Conservation (phyloP, 2,329 filamentous ascomycete species). For the Ceratocystis eucalypticola region DNA sequence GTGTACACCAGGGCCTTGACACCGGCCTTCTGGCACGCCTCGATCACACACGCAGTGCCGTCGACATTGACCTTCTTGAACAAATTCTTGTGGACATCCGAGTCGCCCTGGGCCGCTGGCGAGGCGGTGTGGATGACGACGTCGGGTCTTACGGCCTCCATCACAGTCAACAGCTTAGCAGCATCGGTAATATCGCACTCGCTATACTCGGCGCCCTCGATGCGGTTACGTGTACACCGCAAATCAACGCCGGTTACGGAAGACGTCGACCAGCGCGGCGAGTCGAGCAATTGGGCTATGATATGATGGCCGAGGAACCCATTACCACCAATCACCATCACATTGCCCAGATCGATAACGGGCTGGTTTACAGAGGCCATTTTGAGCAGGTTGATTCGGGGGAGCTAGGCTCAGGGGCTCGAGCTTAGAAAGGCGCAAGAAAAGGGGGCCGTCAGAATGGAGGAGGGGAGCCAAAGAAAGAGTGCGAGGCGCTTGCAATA, state of each 20-base stretch:
- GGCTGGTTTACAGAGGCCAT: not conserved
- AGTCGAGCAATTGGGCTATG: constrained; percentile 54
- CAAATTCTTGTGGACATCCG: constrained; percentile 43
- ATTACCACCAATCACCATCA: constrained; percentile 70
- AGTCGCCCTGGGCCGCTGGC: constrained; percentile 43
- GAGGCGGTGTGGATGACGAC: constrained; percentile 87
- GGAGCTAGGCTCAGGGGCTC: not conserved
- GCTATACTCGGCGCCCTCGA: constrained; percentile 46
- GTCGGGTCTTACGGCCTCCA: constrained; percentile 56
- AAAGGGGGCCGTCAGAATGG: not conserved
- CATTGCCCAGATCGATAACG: constrained; percentile 42
- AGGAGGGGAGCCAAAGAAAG: not conserved
- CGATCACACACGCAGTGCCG: constrained; percentile 65
- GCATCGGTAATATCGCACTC: constrained; percentile 66
- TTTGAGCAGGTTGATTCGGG: not conserved
- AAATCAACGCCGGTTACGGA: constrained; percentile 60
- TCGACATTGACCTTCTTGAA: constrained; percentile 78
- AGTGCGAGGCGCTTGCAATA: not conserved
- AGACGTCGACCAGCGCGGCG: constrained; percentile 30
- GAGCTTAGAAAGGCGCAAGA: not conserved
- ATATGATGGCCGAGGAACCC: constrained; percentile 77
- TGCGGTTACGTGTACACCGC: constrained; percentile 55
- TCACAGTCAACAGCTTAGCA: constrained; percentile 45
- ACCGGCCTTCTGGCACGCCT: constrained; percentile 53
- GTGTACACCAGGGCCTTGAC: constrained; percentile 84